These are phyloP conservation scores for Chrysoporthe cubensis DNA, from an alignment of 2,329 filamentous ascomycete genomes.

Conservation along the genomic window DNA sequence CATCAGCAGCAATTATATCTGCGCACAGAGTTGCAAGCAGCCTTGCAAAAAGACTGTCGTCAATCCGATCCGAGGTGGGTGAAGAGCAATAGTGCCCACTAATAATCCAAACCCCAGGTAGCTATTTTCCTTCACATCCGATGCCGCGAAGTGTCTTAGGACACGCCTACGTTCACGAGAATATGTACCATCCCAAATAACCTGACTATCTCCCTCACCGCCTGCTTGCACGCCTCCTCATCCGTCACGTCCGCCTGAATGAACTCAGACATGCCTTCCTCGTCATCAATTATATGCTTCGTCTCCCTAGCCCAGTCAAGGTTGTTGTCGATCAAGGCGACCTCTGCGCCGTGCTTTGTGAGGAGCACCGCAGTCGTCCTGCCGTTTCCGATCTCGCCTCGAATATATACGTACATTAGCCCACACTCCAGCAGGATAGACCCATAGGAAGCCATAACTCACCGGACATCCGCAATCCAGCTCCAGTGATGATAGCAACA, in stretches of 20 bases:
- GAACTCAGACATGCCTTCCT: slow-evolving; percentile 34
- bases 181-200: slow-evolving; percentile 35
- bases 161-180: slow-evolving; percentile 36
- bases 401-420: neutral
- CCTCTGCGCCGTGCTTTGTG: slow-evolving; percentile 35
- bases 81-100: too few relatives aligned
- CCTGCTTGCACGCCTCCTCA: slow-evolving; percentile 33
- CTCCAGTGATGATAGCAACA: slow-evolving; percentile 40
- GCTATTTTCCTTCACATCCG: too few relatives aligned
- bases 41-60: too few relatives aligned
- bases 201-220: slow-evolving; percentile 32
- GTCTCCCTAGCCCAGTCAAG: slow-evolving; percentile 35
- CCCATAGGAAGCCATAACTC: neutral
- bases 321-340: slow-evolving; percentile 35
- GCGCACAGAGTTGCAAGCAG: too few relatives aligned
- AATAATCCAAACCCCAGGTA: too few relatives aligned
- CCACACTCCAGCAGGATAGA: neutral
- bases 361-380: slow-evolving; percentile 37
- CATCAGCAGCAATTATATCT: too few relatives aligned
- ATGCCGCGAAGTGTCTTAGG: too few relatives aligned
- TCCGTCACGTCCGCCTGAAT: slow-evolving; percentile 35
- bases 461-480: slow-evolving; percentile 37
- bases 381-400: slow-evolving; percentile 38
- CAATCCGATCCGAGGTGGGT: too few relatives aligned
- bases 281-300: slow-evolving; percentile 37